Base-by-base conservation (phyloP, 352 stramenopile genomes). In the Phytopythium delawarense region DNA sequence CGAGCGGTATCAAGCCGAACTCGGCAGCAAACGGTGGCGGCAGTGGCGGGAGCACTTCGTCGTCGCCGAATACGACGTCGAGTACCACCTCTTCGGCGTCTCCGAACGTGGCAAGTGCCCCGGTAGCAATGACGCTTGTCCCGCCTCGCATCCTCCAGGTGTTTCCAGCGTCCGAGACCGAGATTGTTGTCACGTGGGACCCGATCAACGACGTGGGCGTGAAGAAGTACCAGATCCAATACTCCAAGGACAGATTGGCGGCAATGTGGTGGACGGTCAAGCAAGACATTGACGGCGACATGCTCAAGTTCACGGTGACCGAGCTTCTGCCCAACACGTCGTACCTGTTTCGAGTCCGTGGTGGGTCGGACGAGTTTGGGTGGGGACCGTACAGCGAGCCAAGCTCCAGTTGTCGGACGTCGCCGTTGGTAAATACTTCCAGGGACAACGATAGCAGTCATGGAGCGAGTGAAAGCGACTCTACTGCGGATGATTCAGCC, bases 191-290 rank as follows among this genome's bases (percentile, higher is more conserved):
- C 23, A 89, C 82, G 5, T 96, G 87, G 87, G 84, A 92, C 39
- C 72, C 76, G 23, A 67, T 83, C 11, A 80, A 79, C 42, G 80
- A 93, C 56, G 56, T 76, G 2, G 67, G 67, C 0, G 70, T 92
- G 32, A 72, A 65, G 1, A 89, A 83, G 62, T 94, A 94, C 65
- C 81, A 92, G 39, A 76, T 96, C 45, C 87, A 96, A 63, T 94
- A 88, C 51, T 71, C 74, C 0, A 93, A 92, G 65, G 91, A 94
- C 53, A 75, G 82, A 5, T 64, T 94, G 25, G 76, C 85, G 7
- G 79, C 84, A 8, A 88, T 92, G 67, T 94, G 87, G 87, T 86
- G 78, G 77, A 92, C 71, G 28, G 69, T 85, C 1, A 92, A 89
- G 52, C 70, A 87, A 18, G 84, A 94, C 23, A 76, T 96, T 42